phyloP scores from a whole-genome alignment of 805 yeast species.

The Lachancea waltii region DNA sequence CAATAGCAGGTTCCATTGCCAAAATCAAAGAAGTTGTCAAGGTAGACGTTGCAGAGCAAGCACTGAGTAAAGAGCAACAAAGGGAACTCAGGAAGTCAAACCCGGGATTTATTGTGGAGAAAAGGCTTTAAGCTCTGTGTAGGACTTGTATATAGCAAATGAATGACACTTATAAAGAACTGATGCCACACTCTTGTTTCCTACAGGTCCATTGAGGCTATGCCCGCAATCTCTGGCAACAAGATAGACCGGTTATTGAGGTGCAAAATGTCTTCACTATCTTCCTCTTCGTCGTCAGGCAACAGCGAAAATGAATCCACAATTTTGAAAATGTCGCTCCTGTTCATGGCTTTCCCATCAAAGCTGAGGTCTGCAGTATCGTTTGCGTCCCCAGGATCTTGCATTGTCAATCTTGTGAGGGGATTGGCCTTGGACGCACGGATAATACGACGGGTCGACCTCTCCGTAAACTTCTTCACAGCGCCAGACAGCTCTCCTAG shows the following conservation, averaged over 20 bases:
- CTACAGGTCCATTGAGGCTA: not conserved
- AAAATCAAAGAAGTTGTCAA: slow-evolving; percentile 79
- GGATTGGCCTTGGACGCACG: slow-evolving; percentile 2
- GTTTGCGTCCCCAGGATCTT: slow-evolving; percentile 10
- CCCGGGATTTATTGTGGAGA: slow-evolving; percentile 56
- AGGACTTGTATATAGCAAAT: slow-evolving; percentile 8
- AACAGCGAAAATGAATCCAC: slow-evolving; percentile 36
- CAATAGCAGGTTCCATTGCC: slow-evolving; percentile 78
- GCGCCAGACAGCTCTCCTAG: slow-evolving; percentile 9
- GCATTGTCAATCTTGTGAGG: slow-evolving; percentile 1
- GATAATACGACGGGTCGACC: not conserved
- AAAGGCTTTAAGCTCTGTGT: slow-evolving; percentile 16
- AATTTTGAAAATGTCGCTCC: slow-evolving; percentile 36
- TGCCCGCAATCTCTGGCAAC: slow-evolving; percentile 5
- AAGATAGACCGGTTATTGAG: slow-evolving; percentile 4
- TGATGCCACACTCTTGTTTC: too few relatives aligned
- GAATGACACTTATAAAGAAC: too few relatives aligned
- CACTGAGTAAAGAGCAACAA: slow-evolving; percentile 46
- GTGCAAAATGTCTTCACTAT: not conserved
- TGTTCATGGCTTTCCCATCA: slow-evolving; percentile 42
- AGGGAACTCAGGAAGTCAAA: slow-evolving; percentile 50
- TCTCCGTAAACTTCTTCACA: not conserved
- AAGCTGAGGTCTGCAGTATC: slow-evolving; percentile 38
- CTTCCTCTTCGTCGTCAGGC: slow-evolving; percentile 30
- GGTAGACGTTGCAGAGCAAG: slow-evolving; percentile 62